Base-by-base conservation (phyloP, 2,329 filamentous ascomycete species). In the Cyclaneusma minus region DNA sequence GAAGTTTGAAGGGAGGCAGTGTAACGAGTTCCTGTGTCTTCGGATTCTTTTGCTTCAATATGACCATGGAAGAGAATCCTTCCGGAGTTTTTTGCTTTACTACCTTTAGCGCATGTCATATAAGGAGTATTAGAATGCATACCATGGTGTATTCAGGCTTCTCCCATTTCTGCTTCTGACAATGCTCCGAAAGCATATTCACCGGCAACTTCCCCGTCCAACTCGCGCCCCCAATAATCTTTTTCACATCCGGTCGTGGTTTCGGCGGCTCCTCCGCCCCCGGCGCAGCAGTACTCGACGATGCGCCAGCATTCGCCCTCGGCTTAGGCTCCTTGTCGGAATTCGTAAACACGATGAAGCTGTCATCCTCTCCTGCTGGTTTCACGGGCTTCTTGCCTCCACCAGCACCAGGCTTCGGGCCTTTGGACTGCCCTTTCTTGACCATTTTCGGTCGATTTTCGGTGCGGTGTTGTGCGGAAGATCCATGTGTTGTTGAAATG, bases 121-220 rank as follows among this genome's bases (percentile, higher is more conserved):
- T 13, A 4, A 25, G 27, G 22, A 27, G 21, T n/a, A 11, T 12
- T 10, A 10, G 22, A 10, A 39, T 25, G 30, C 54, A 48, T 56
- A 77, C 71, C 58, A 83, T 82, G 36, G 77, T 78, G 51, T 93
- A 98, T 36, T 92, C 85, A 2, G 87, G 87, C 48, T 76, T 87
- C 38, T 83, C 80, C 89, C 89, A 98, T 48, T 82, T 83, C 50
- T 92, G 81, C 51, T 87, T 91, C 55, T 93, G 84, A 43, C 85
- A 94, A 54, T 92, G 81, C 59, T 95, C 89, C 18, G 80, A 82
- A 36, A 95, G 68, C 42, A 95, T 64, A 47, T 92, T 94, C 36
- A 94, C 80, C 2, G 89, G 89, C 16, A 98, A 59, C 50, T 98
- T 98, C 21, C 89, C 89, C 0, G 89, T 98, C 89, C 89, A 98